Conservation (phyloP, 75 land plant species). For the Isoetes taiwanensis region DNA sequence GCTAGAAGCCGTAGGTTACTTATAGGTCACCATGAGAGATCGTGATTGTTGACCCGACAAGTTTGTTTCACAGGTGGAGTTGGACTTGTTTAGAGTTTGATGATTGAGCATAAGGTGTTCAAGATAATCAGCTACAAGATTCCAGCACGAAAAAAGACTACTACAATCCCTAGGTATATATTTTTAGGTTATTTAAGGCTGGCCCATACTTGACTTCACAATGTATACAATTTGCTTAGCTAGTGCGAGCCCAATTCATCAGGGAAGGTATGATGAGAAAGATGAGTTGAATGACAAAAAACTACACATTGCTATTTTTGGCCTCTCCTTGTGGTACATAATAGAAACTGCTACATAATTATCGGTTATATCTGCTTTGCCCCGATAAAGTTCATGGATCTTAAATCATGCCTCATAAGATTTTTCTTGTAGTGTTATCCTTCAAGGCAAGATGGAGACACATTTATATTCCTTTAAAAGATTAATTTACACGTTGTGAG, state of each 20-base stretch:
- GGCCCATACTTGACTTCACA: too few species aligned
- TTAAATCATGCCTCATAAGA: too few species aligned
- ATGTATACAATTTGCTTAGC: too few species aligned
- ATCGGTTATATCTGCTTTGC: too few species aligned
- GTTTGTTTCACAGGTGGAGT: constrained; percentile 87
- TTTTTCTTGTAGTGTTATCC: too few species aligned
- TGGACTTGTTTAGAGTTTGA: constrained; percentile 91
- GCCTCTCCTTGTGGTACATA: too few species aligned
- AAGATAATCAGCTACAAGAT: constrained; percentile 43
- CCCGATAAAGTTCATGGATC: too few species aligned
- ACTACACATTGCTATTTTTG: too few species aligned
- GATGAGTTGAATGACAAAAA: constrained; percentile 89
- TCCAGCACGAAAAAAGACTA: constrained; percentile 99
- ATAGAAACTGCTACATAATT: too few species aligned
- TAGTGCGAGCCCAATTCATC: constrained; percentile 97
- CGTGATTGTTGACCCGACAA: constrained; percentile 78
- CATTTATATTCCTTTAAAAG: too few species aligned
- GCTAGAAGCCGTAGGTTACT: not conserved
- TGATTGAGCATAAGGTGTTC: constrained; percentile 57
- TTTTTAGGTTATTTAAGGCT: not conserved
- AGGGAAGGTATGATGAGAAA: constrained; percentile 96
- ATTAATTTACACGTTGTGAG: too few species aligned
- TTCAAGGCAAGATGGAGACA: too few species aligned
- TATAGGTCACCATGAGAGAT: constrained; percentile 94
- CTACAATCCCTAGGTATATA: constrained; percentile 79